A percentile compares a stretch with the other conserved stretches of the same genome.
Evolutionary conservation across 768 basidiomycete species (phyloP).

Genomic region (Guyanaporus albipodus): DNA sequence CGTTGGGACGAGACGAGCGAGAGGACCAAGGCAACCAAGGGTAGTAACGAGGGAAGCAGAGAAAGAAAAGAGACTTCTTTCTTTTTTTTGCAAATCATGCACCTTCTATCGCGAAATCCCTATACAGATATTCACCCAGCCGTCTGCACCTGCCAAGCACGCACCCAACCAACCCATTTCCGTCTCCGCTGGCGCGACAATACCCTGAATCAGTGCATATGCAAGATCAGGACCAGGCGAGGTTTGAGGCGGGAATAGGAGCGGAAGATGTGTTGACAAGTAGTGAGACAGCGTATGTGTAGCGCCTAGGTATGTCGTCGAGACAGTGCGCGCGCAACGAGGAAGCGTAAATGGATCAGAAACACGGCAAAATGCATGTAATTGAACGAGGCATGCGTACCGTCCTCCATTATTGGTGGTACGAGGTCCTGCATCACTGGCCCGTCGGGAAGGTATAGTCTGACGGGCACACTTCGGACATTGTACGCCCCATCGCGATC

Average conservation of each 20-base stretch:
- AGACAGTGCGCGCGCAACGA: background rate
- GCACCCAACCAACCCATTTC: conserved; percentile 95
- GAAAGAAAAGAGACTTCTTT: background rate
- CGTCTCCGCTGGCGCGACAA: conserved; percentile 74
- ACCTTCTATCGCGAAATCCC: conserved; percentile 44
- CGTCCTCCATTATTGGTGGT: conserved; percentile 73
- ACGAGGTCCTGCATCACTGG: conserved; percentile 90
- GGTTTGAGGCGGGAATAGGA: conserved; percentile 64
- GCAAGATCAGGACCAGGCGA: conserved; percentile 52
- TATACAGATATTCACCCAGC: conserved; percentile 90
- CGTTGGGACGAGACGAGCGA: background rate
- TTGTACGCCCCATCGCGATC: conserved; percentile 85
- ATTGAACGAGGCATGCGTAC: conserved; percentile 39
- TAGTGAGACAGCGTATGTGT: conserved; percentile 67
- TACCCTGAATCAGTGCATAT: conserved; percentile 80
- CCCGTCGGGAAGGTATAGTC: conserved; percentile 86
- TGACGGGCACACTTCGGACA: conserved; percentile 83
- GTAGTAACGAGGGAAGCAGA: background rate
- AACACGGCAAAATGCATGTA: background rate
- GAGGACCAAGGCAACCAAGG: conserved; percentile 6
- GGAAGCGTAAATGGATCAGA: conserved; percentile 1
- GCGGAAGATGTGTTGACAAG: conserved; percentile 70
- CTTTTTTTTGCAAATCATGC: too few species aligned
- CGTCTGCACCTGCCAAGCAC: conserved; percentile 89
- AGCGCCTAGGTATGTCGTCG: conserved; percentile 46